Base-by-base conservation (phyloP, 495 filamentous ascomycete species). In the Aeminium ludgeri region DNA sequence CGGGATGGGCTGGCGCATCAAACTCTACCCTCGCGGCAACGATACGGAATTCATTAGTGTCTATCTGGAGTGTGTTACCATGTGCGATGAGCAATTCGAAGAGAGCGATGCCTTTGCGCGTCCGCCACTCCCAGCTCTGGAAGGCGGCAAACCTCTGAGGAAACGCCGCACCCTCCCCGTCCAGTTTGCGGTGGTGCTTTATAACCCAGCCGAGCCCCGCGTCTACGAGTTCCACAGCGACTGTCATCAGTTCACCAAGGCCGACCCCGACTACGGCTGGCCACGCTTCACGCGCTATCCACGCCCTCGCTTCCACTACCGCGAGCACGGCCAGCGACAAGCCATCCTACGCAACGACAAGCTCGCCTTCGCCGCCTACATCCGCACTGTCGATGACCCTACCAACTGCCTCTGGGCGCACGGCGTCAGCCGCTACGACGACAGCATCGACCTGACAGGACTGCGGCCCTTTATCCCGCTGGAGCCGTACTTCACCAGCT, bases 1-100 rank as follows among this genome's bases (percentile, higher is more conserved):
- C 1, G 74, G 69, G 28, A 73, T 72, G 46, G 76, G 76, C 56
- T 79, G 74, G 74, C 72, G 68, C 16, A 73, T 80, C 58, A 78
- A 78, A 51, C 77, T 77, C 57, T 80, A 73, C 45, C 76, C 76
- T 12, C 65, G 67, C 32, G 76, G 76, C 15, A 78, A 79, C 54
- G 68, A 72, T 49, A 70, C 70, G 2, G 63, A 69, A 40, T 66
- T 67, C n/a, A 44, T 78, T 37, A 78, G 73, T 44, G 55, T 76
- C 20, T 79, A 79, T 43, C 57, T 80, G 12, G 75, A 79, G 55
- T 75, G 72, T 54, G 70, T 73, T 1, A 48, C 65, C 58, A 56
- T 70, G 64, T 17, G 58, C 1, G 56, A 67, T 16, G 55, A 62
- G 10, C 49, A 59, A 3, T 40, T 59, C 13, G 60, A 61, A 6